These are phyloP conservation scores for Rhizophlyctis rosea DNA, from an alignment of 192 early-diverging fungal species.

Conservation along the genomic window DNA sequence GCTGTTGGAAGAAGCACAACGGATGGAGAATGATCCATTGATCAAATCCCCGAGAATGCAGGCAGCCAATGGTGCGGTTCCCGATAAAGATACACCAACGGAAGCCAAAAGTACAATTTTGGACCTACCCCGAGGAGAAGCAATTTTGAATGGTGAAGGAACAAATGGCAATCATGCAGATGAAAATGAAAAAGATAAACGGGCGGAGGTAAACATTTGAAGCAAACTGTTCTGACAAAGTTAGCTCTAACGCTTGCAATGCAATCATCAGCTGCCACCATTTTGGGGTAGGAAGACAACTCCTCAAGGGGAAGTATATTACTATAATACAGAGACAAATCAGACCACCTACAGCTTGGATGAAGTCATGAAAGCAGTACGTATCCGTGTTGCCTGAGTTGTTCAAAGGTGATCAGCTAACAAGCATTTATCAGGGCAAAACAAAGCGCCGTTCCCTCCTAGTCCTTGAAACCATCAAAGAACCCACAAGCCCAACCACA, in stretches of 20 bases:
- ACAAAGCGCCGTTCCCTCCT: slow-evolving; percentile 11
- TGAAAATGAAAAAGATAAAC: too few relatives aligned
- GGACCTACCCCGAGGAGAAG: too few relatives aligned
- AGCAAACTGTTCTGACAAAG: slow-evolving; percentile 3
- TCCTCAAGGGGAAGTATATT: slow-evolving; percentile 42
- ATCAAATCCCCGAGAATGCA: too few relatives aligned
- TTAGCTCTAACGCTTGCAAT: neutral
- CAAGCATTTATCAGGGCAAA: slow-evolving; percentile 11
- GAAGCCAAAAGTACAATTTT: too few relatives aligned
- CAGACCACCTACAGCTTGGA: slow-evolving; percentile 49
- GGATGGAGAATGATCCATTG: slow-evolving; percentile 10
- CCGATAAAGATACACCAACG: too few relatives aligned
- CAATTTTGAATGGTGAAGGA: too few relatives aligned
- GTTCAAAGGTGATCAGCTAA: neutral
- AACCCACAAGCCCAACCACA: neutral
- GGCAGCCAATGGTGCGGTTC: too few relatives aligned
- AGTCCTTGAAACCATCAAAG: slow-evolving; percentile 16
- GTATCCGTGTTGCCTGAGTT: slow-evolving; percentile 8
- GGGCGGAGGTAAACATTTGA: too few relatives aligned
- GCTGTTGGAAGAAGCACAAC: slow-evolving; percentile 26
- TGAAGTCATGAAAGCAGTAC: slow-evolving; percentile 36
- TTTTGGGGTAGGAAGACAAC: slow-evolving; percentile 43
- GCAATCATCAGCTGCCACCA: slow-evolving; percentile 37
- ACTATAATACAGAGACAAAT: slow-evolving; percentile 49
- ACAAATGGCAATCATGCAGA: too few relatives aligned